Evolutionary conservation across 2,329 filamentous ascomycete genomes (phyloP).

Genomic region (Teratosphaeria pseudoeucalypti): DNA sequence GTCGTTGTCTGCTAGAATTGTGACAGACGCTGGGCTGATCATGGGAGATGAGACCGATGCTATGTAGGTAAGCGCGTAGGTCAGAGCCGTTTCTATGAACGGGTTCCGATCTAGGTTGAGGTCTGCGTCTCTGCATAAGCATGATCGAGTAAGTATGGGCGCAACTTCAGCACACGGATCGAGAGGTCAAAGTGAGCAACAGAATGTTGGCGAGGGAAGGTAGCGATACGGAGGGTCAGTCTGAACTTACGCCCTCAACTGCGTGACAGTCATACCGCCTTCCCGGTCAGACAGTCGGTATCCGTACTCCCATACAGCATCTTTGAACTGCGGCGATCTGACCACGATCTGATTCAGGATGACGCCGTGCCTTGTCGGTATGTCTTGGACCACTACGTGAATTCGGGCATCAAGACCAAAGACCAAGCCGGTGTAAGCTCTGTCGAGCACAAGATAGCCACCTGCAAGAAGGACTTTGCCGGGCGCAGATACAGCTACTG

Average conservation of each 20-base stretch:
- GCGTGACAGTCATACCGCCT: constrained; percentile 72
- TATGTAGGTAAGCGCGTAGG: constrained; percentile 79
- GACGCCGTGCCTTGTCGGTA: constrained; percentile 51
- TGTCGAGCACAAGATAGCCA: constrained; percentile 89
- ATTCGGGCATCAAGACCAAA: constrained; percentile 56
- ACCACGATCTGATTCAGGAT: constrained; percentile 64
- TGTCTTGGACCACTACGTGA: constrained; percentile 48
- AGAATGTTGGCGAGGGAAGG: neutral
- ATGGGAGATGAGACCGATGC: constrained; percentile 38
- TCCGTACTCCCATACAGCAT: constrained; percentile 80
- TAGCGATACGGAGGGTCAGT: neutral
- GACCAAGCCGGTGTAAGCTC: constrained; percentile 65
- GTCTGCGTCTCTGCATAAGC: constrained; percentile 24
- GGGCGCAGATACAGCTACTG: constrained; percentile 63
- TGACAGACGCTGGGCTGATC: constrained; percentile 62
- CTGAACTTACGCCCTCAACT: constrained; percentile 63
- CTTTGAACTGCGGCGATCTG: constrained; percentile 79
- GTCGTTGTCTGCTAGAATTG: constrained; percentile 87
- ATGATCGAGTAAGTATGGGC: constrained; percentile 1
- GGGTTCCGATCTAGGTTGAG: constrained; percentile 52
- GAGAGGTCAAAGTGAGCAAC: neutral
- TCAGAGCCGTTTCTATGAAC: constrained; percentile 86
- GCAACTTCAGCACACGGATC: neutral
- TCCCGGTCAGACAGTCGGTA: constrained; percentile 59
- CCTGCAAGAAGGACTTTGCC: constrained; percentile 93